These are phyloP conservation scores for Nakaseomyces kungkrabaensis DNA, from an alignment of 1,139 yeast species.

Conservation along the genomic window DNA sequence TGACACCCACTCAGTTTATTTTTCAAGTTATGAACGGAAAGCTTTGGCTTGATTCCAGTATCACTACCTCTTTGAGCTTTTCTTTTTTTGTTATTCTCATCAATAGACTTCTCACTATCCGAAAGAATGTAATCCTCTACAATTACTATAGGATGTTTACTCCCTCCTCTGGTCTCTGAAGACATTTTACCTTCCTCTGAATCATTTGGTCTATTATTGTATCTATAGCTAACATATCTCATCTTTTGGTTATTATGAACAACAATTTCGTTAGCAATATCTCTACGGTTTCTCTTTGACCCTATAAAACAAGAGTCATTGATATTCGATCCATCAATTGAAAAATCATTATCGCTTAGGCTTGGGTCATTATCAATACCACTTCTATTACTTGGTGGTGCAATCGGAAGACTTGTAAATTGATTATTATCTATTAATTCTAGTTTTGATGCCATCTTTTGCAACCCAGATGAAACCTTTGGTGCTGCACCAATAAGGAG, in stretches of 20 bases:
- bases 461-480: constrained; percentile 14
- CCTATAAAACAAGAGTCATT: constrained; percentile 3
- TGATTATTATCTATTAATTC: constrained; percentile 24
- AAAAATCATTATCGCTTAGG: constrained; percentile 4
- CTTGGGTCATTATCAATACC: constrained; percentile 1
- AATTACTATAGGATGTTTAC: constrained; percentile 19
- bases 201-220: constrained; percentile 2
- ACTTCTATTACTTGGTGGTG: constrained; percentile 17
- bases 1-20: constrained; percentile 16
- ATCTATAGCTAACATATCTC: constrained; percentile 18
- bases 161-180: constrained; percentile 3
- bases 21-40: constrained; percentile 24
- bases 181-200: not conserved
- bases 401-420: constrained; percentile 24
- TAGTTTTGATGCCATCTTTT: constrained; percentile 21
- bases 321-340: not conserved
- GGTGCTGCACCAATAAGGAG: constrained; percentile 23
- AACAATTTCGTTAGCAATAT: constrained; percentile 14
- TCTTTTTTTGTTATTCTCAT: not conserved
- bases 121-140: constrained; percentile 23
- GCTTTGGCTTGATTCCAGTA: constrained; percentile 14
- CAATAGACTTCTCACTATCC: not conserved
- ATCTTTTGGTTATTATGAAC: constrained; percentile 16
- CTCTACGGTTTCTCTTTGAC: constrained; percentile 7
- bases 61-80: constrained; percentile 7